A percentile compares a stretch with the other conserved stretches of the same genome.
phyloP scores from a whole-genome alignment of 495 filamentous ascomycete species.

The Xylaria venustula region DNA sequence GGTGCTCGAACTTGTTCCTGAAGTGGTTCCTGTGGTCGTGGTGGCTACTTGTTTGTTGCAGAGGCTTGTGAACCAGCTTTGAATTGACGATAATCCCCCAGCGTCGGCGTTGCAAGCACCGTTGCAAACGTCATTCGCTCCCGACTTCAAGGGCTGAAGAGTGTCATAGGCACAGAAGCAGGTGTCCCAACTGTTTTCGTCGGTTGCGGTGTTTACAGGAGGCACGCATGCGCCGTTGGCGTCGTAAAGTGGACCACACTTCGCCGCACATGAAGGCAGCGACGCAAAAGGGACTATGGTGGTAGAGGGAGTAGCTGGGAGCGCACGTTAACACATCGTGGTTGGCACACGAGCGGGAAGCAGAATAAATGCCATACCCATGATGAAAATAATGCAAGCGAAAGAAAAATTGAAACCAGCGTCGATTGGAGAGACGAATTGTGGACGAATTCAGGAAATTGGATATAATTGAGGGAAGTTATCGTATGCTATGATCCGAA shows the following conservation, averaged over 20 bases:
- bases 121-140: slow-evolving; percentile 42
- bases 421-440: background rate
- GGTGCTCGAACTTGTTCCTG: slow-evolving; percentile 20
- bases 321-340: background rate
- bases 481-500: background rate
- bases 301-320: slow-evolving; percentile 28
- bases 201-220: slow-evolving; percentile 30
- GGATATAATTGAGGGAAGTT: background rate
- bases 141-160: slow-evolving; percentile 41
- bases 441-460: no score
- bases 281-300: slow-evolving; percentile 46
- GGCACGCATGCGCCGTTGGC: slow-evolving; percentile 55
- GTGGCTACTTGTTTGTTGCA: slow-evolving; percentile 29
- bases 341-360: background rate
- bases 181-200: slow-evolving; percentile 28
- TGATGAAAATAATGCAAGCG: background rate
- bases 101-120: slow-evolving; percentile 30
- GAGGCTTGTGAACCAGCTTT: slow-evolving; percentile 49
- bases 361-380: background rate
- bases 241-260: slow-evolving; percentile 52
- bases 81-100: slow-evolving; percentile 40
- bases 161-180: slow-evolving; percentile 50
- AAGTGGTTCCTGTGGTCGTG: slow-evolving; percentile 21
- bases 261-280: slow-evolving; percentile 46
- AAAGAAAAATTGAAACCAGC: background rate